Evolutionary conservation across 495 filamentous ascomycete species (phyloP), one percentile per base, ranked within the genome.

Genomic region (Xylaria acuta): DNA sequence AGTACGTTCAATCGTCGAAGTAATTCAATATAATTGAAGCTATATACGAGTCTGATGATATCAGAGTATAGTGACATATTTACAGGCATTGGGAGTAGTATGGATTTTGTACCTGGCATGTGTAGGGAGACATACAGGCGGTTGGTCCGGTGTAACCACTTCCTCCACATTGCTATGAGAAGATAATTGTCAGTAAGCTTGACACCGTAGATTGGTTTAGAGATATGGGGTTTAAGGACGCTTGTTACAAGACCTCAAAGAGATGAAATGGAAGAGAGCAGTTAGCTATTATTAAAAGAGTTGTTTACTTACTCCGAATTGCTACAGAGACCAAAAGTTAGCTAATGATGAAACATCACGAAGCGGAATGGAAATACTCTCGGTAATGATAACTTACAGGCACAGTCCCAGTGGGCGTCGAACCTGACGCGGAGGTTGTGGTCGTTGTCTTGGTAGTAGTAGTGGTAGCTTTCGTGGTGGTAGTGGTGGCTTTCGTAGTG

Each of bases 141-240:
- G 36, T 45, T 32, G 54, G 54, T 47, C 66, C 66, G 5, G 49
- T 43, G 27, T 69, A 58, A 14, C 66, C 51, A n/a, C n/a, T 41
- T 30, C 66, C 36, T 30, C 66, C 66, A n/a, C 51, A 69, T 69
- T 69, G 66, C 66, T 58, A 36, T 16, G 7, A 16, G 40, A 32
- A 43, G 27, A 34, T 2, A 36, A 20, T 18, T 45, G 51, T 66
- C 5, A 66, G 45, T 20, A 38, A 25, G 18, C 3, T 36, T 36
- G 14, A 18, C 2, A 49, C 27, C 11, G 2, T 5, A 27, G 4
- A 49, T 34, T 34, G 18, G 8, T 66, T 14, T 38, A 34, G 25
- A 5, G 5, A 38, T 45, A 30, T 47, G 8, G 32, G 30, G 1
- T 54, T 59, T 14, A 34, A 16, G 5, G 38, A 41, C 4, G 25